Percentiles rank a stretch among this genome's conserved stretches.
Conservation (phyloP, 345 rosid species). For the Durio zibethinus region DNA sequence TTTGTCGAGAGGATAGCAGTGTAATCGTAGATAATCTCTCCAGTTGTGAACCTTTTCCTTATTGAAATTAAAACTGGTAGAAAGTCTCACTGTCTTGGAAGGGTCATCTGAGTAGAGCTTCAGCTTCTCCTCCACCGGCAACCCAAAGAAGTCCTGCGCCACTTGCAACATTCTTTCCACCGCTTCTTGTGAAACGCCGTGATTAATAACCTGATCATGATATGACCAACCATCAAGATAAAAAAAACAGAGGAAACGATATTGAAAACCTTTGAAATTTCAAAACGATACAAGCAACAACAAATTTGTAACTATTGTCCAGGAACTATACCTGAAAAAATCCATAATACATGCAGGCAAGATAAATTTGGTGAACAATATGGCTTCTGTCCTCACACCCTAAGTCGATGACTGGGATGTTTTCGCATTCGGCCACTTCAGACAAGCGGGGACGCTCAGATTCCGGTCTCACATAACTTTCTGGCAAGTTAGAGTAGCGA, state of each 20-base stretch:
- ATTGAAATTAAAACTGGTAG: constrained; percentile 76
- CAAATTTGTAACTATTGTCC: no score
- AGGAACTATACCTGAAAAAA: constrained; percentile 76
- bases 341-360: constrained; percentile 58
- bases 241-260: not conserved
- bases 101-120: constrained; percentile 87
- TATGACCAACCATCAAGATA: not conserved
- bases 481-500: constrained; percentile 49
- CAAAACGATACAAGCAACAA: no score
- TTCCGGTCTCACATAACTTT: constrained; percentile 59
- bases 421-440: constrained; percentile 46
- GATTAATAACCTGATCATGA: constrained; percentile 60
- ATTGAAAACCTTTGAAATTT: not conserved
- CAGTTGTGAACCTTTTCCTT: constrained; percentile 80
- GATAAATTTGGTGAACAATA: constrained; percentile 36
- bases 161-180: constrained; percentile 45
- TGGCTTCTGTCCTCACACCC: constrained; percentile 40
- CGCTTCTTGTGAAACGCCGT: constrained; percentile 41
- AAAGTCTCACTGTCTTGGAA: constrained; percentile 65
- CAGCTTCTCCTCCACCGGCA: constrained; percentile 78
- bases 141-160: constrained; percentile 51
- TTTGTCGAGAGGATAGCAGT: constrained; percentile 67
- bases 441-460: constrained; percentile 64
- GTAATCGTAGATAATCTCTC: constrained; percentile 85
- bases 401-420: constrained; percentile 69